Percentiles rank a stretch among this genome's conserved stretches.
These are phyloP conservation scores for Microbotryum intermedium DNA, from an alignment of 1,284 basidiomycete genomes.

Conservation along the genomic window DNA sequence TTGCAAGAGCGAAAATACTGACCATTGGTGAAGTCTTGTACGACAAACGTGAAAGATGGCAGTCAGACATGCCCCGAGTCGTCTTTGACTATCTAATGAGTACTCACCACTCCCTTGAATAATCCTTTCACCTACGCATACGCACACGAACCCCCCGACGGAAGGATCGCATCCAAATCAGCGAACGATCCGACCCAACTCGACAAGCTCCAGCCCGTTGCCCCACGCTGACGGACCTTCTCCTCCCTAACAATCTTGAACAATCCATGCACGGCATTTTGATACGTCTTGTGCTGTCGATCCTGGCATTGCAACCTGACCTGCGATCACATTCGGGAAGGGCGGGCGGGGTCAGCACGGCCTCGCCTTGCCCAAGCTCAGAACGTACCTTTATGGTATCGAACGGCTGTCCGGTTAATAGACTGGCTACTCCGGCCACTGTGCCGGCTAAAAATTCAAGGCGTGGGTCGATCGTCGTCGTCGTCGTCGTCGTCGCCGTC, in stretches of 20 bases:
- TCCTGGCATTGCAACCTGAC: neutral
- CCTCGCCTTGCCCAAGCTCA: neutral
- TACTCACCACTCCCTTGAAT: constrained; percentile 54
- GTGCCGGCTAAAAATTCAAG: constrained; percentile 67
- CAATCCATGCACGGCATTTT: constrained; percentile 49
- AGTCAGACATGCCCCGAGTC: no score
- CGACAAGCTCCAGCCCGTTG: neutral
- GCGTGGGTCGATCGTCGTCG: constrained; percentile 43
- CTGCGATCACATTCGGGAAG: neutral
- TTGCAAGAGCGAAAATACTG: neutral
- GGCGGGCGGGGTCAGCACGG: neutral
- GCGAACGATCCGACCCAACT: neutral
- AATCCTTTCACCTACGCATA: constrained; percentile 51
- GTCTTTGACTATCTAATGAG: neutral
- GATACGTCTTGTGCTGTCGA: neutral
- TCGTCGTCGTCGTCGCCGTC: neutral
- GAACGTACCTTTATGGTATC: constrained; percentile 8
- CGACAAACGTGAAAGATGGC: no score
- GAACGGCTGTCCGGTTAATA: constrained; percentile 18
- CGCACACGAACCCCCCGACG: neutral
- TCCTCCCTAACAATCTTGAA: constrained; percentile 59
- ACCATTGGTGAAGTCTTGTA: no score
- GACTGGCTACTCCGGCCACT: constrained; percentile 40
- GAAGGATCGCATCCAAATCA: neutral
- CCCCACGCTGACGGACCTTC: constrained; percentile 10